Evolutionary conservation across 805 yeast species (phyloP), one percentile per base, ranked within the genome.

Genomic region (Myxozyma geophila): DNA sequence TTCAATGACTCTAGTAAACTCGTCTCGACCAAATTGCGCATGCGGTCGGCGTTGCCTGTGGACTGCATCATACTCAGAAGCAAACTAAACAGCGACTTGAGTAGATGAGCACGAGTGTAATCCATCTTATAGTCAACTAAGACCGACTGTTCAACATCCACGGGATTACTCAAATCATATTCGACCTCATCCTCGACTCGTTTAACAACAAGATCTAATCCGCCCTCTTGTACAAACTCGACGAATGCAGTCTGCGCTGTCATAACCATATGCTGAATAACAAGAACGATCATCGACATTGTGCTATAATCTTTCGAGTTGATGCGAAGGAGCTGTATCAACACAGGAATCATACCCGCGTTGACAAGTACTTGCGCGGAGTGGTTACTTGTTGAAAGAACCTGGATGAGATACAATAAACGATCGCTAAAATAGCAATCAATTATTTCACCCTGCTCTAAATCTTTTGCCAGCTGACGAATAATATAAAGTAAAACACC

Each of bases 21-120:
- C 0, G 97, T 89, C 71, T 93, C 98, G 71, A 90, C 89, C 46
- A 93, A 75, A 67, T 90, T 90, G 74, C 97, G 83, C 71, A 91
- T 83, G 63, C 95, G 81, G 72, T 92, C 97, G 1, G 75, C 64
- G 48, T 96, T 95, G 4, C 88, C 83, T 58, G 90, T 91, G n/a
- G 86, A 81, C 60, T 84, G 84, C 48, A 92, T 80, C 52, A 92
- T 75, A 66, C 85, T 82, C 23, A 84, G 75, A 0, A 87, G 85
- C 33, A 92, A 80, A 65, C 85, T 88, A 69, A 91, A 75, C 55
- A 89, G 73, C 47, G 86, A 81, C 65, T 84, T 78, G n/a, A 87
- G 76, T 64, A 83, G 79, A 47, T 84, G 74, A 1, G 72, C 69
- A 7, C 74, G 70, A 36, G 59, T 57, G 51, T 67, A 74, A 10